Percentiles rank a stretch among this genome's conserved stretches.
phyloP scores from a whole-genome alignment of 345 rosid genomes.

The Pistacia integerrima region DNA sequence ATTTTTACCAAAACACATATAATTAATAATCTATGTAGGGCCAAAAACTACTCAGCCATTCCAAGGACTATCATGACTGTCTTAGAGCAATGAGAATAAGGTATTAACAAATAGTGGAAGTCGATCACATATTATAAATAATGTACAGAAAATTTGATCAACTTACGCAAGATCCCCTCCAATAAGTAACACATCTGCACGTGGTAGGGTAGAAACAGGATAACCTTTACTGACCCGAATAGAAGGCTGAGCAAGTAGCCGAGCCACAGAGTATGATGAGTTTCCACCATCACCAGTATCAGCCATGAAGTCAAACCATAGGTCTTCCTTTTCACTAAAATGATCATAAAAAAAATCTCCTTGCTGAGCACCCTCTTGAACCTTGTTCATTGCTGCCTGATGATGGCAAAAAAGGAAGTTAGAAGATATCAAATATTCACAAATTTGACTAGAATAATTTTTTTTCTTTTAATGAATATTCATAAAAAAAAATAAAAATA shows the following conservation, averaged over 20 bases:
- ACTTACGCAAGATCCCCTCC: slow-evolving; percentile 99
- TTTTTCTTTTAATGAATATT: neutral
- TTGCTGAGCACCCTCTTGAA: slow-evolving; percentile 47
- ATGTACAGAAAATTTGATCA: slow-evolving; percentile 16
- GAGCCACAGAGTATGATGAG: slow-evolving; percentile 83
- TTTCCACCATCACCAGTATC: slow-evolving; percentile 99
- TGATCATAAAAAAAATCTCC: slow-evolving; percentile 79
- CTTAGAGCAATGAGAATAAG: slow-evolving; percentile 5
- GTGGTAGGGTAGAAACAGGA: slow-evolving; percentile 54
- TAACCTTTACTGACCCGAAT: slow-evolving; percentile 43
- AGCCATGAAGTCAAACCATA: slow-evolving; percentile 99
- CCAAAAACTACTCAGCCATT: slow-evolving; percentile 1
- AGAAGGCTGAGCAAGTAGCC: slow-evolving; percentile 88
- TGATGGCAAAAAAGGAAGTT: slow-evolving; percentile 17
- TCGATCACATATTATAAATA: slow-evolving; percentile 12
- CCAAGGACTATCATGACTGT: neutral
- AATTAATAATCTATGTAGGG: neutral
- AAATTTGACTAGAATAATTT: neutral
- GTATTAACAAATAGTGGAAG: slow-evolving; percentile 6
- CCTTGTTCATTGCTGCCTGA: slow-evolving; percentile 91
- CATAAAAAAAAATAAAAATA: neutral
- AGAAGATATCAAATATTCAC: neutral
- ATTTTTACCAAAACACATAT: neutral
- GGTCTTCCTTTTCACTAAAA: slow-evolving; percentile 64
- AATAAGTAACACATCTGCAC: slow-evolving; percentile 76